A percentile compares a stretch with the other conserved stretches of the same genome.
These are phyloP conservation scores for Rutstroemia sp. DNA, from an alignment of 2,329 filamentous ascomycete genomes.

Conservation along the genomic window DNA sequence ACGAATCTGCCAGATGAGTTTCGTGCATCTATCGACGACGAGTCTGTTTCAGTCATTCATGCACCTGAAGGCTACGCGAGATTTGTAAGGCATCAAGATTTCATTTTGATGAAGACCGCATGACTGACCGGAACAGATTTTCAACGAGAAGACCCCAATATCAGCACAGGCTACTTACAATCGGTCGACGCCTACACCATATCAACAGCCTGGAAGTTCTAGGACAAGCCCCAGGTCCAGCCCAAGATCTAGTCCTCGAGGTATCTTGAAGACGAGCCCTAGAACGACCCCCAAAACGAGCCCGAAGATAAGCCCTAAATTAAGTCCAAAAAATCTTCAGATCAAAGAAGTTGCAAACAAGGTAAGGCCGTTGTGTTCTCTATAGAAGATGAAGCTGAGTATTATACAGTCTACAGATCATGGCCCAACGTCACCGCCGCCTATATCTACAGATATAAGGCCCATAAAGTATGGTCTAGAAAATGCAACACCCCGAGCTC, in stretches of 20 bases:
- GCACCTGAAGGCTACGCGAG: constrained; percentile 74
- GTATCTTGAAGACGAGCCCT: not conserved
- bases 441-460: constrained; percentile 69
- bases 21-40: constrained; percentile 58
- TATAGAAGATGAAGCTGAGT: not conserved
- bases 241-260: constrained; percentile 1
- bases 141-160: not conserved
- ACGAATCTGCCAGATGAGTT: constrained; percentile 52
- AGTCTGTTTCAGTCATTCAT: constrained; percentile 85
- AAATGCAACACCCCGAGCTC: constrained; percentile 70
- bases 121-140: constrained; percentile 1
- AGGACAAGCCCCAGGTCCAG: constrained; percentile 1
- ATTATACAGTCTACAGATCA: constrained; percentile 20
- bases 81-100: constrained; percentile 51
- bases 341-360: constrained; percentile 15
- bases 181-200: constrained; percentile 28
- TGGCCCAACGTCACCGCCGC: constrained; percentile 46
- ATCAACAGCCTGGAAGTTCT: constrained; percentile 21
- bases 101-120: not conserved
- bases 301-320: not conserved
- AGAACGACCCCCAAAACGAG: not conserved
- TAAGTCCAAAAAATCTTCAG: not conserved
- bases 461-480: constrained; percentile 59
- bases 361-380: constrained; percentile 11
- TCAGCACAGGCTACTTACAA: constrained; percentile 13